Conservation (phyloP, 2,329 filamentous ascomycete species). For the Verticillium klebahnii region DNA sequence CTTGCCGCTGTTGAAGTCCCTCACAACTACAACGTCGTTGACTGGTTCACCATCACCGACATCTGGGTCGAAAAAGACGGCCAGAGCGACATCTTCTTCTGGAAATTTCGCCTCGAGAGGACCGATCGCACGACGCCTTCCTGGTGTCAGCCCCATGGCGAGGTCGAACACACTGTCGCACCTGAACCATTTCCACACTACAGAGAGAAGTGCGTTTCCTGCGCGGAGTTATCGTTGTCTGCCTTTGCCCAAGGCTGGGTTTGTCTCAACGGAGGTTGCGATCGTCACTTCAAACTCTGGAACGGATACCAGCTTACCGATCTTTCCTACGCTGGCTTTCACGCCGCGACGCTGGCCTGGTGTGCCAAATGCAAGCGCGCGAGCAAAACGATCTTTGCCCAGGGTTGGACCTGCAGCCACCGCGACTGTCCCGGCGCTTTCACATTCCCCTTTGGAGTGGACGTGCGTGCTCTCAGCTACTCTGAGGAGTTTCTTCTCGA, state of each 20-base stretch:
- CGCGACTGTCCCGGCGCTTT: constrained; percentile 47
- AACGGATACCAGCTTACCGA: constrained; percentile 10
- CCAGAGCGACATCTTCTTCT: constrained; percentile 26
- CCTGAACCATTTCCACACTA: background rate
- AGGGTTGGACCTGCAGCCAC: constrained; percentile 22
- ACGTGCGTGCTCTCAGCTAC: constrained; percentile 39
- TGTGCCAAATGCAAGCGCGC: constrained; percentile 27
- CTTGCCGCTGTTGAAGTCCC: constrained; percentile 44
- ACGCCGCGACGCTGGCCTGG: constrained; percentile 8
- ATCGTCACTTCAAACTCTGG: constrained; percentile 5
- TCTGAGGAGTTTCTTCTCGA: constrained; percentile 52
- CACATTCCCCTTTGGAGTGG: constrained; percentile 22
- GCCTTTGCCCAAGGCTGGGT: constrained; percentile 25
- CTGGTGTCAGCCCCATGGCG: constrained; percentile 50
- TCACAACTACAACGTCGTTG: constrained; percentile 60
- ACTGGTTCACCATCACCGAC: constrained; percentile 63
- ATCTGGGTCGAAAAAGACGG: constrained; percentile 59
- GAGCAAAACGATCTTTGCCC: constrained; percentile 31
- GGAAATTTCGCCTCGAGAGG: constrained; percentile 63
- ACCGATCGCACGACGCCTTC: constrained; percentile 41
- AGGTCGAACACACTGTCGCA: background rate
- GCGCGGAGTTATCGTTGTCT: constrained; percentile 30
- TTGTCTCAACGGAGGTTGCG: constrained; percentile 20
- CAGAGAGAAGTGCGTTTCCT: constrained; percentile 30
- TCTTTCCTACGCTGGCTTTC: constrained; percentile 6